A percentile compares a stretch with the other conserved stretches of the same genome.
Conservation (phyloP, 495 filamentous ascomycete genomes). For the Tuber indicum region DNA sequence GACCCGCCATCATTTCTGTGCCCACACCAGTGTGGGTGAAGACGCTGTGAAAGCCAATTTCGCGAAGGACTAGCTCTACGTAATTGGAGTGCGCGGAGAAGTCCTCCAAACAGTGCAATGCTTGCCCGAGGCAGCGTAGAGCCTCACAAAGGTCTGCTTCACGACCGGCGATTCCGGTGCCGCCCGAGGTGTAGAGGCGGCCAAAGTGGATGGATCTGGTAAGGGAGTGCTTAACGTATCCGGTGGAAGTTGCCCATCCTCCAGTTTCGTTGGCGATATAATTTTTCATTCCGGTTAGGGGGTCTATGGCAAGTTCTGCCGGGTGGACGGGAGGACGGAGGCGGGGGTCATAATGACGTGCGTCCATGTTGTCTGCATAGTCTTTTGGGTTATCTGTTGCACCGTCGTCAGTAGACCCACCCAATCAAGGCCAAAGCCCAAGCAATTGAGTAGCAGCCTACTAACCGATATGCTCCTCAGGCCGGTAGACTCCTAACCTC, state of each 20-base stretch:
- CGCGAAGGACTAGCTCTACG: conserved; percentile 75
- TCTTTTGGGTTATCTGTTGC: conserved; percentile 67
- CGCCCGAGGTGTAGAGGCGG: conserved; percentile 71
- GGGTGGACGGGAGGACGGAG: conserved; percentile 68
- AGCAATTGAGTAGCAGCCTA: conserved; percentile 7
- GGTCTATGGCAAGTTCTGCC: conserved; percentile 75
- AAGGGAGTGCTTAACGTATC: conserved; percentile 81
- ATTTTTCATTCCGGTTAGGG: conserved; percentile 91
- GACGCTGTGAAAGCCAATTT: conserved; percentile 72
- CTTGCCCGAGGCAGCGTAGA: conserved; percentile 79
- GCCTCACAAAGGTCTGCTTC: conserved; percentile 88
- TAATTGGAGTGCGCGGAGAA: conserved; percentile 96
- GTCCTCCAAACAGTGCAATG: conserved; percentile 88
- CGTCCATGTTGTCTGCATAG: conserved; percentile 84
- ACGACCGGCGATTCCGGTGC: conserved; percentile 55
- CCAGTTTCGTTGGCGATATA: conserved; percentile 91
- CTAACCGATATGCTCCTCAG: conserved; percentile 85
- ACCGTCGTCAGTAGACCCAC: conserved; percentile 1
- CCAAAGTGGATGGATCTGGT: conserved; percentile 82
- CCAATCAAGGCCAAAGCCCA: neutral
- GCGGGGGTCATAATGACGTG: conserved; percentile 73
- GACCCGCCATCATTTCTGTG: conserved; percentile 53
- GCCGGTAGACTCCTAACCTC: conserved; percentile 81
- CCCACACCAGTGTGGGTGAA: conserved; percentile 77
- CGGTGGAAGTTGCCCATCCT: conserved; percentile 68